Evolutionary conservation across 441 rosid species (phyloP).

Genomic region (Adansonia madagascariensis): DNA sequence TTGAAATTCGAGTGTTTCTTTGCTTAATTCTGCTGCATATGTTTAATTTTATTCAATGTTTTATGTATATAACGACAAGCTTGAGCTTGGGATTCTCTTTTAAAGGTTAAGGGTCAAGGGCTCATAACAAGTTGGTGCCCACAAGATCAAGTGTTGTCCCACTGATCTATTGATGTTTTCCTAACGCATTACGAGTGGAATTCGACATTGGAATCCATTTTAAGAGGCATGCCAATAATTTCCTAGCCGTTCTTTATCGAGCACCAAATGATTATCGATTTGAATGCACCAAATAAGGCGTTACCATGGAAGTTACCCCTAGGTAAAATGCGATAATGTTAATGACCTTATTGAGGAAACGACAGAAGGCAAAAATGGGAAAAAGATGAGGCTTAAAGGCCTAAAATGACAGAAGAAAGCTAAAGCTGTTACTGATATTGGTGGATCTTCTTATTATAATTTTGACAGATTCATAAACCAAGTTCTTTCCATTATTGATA

Average conservation of each 20-base stretch:
- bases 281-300: background rate
- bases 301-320: background rate
- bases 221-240: background rate
- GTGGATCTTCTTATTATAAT: background rate
- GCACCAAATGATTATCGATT: background rate
- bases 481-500: background rate
- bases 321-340: background rate
- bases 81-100: too few species aligned
- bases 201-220: background rate
- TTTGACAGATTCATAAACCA: background rate
- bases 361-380: background rate
- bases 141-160: background rate
- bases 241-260: background rate
- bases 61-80: too few species aligned
- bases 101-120: too few species aligned
- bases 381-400: background rate
- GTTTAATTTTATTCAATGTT: too few species aligned
- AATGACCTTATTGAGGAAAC: background rate
- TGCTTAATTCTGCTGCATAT: too few species aligned
- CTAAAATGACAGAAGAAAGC: background rate
- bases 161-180: background rate
- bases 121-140: background rate
- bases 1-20: too few species aligned
- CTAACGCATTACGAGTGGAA: background rate
- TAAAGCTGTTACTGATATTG: background rate